These are phyloP conservation scores for Trametes sp. DNA, from an alignment of 1,284 basidiomycete genomes.

Conservation along the genomic window DNA sequence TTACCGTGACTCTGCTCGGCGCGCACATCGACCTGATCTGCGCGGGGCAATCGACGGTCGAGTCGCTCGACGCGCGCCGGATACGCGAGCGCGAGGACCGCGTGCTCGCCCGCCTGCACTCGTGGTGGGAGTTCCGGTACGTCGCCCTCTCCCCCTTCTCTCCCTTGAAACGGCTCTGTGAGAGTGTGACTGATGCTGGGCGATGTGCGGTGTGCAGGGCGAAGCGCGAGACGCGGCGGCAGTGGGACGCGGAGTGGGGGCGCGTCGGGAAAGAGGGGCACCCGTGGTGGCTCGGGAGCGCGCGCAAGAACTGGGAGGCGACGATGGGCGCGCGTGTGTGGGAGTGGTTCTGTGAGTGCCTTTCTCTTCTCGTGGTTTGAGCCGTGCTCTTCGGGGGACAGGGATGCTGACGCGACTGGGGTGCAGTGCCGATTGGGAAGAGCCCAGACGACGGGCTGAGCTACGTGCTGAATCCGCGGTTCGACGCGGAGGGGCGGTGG, in stretches of 20 bases:
- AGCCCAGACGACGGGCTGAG: constrained; percentile 65
- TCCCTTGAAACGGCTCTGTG: no score
- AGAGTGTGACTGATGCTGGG: no score
- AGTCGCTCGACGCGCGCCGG: constrained; percentile 63
- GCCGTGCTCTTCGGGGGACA: constrained; percentile 4
- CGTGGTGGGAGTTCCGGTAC: constrained; percentile 56
- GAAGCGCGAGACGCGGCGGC: constrained; percentile 51
- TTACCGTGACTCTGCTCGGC: constrained; percentile 64
- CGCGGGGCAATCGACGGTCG: constrained; percentile 80
- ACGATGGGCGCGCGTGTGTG: constrained; percentile 73
- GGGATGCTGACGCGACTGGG: constrained; percentile 4
- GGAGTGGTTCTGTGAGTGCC: constrained; percentile 77
- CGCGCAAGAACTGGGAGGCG: constrained; percentile 69
- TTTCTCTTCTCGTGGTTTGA: background rate
- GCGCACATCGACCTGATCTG: constrained; percentile 72
- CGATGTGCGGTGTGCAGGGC: no score
- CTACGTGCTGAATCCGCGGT: constrained; percentile 77
- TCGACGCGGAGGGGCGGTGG: constrained; percentile 74
- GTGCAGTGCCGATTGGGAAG: constrained; percentile 72
- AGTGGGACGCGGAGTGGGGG: constrained; percentile 86
- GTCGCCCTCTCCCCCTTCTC: no score
- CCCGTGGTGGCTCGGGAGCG: constrained; percentile 83
- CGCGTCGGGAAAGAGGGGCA: constrained; percentile 75
- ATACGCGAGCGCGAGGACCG: constrained; percentile 70
- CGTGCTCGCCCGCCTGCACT: constrained; percentile 53